Percentiles rank a stretch among this genome's conserved stretches.
Conservation (phyloP, 331 rosid genomes). For the Quercus tomentella region DNA sequence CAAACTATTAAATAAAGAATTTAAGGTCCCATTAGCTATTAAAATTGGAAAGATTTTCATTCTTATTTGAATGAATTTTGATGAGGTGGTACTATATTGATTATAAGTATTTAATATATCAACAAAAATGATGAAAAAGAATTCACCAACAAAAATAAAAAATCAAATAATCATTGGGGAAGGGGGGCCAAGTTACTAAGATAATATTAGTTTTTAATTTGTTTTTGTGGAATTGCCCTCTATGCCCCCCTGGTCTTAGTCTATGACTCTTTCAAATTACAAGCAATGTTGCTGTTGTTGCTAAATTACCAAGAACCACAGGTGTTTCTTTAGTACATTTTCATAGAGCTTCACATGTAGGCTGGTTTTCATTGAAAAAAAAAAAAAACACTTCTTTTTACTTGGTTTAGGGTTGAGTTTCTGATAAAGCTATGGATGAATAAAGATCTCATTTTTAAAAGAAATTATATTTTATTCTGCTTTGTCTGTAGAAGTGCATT, state of each 20-base stretch:
- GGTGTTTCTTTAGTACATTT: background rate
- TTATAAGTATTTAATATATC: too few relatives aligned
- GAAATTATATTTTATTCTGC: background rate
- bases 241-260: background rate
- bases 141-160: too few relatives aligned
- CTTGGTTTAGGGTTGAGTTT: background rate
- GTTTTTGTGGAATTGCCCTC: too few relatives aligned
- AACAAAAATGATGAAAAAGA: too few relatives aligned
- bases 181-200: too few relatives aligned
- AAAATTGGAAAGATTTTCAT: too few relatives aligned
- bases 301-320: background rate
- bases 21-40: too few relatives aligned
- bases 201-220: too few relatives aligned
- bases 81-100: too few relatives aligned
- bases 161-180: too few relatives aligned
- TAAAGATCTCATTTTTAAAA: background rate
- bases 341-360: background rate
- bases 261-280: background rate
- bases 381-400: background rate
- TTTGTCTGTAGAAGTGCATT: background rate
- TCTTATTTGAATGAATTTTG: too few relatives aligned
- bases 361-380: background rate
- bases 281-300: background rate
- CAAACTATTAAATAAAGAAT: too few relatives aligned
- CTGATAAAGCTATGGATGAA: background rate